phyloP scores from a whole-genome alignment of 345 rosid genomes.

The Ricinus communis region DNA sequence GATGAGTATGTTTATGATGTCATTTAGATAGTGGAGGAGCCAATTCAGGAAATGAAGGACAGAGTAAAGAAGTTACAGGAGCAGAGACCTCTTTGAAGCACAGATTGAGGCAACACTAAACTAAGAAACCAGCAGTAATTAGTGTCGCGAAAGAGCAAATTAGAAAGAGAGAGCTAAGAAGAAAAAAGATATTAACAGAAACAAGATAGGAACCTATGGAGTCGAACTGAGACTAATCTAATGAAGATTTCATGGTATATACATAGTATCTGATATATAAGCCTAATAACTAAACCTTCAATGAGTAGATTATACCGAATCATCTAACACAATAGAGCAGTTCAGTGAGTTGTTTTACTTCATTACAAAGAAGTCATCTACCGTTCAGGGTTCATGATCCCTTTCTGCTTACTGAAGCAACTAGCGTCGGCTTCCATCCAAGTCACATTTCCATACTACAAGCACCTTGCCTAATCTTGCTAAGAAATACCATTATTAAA shows the following conservation, averaged over 20 bases:
- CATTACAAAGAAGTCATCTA: conserved; percentile 21
- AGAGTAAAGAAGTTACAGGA: conserved; percentile 4
- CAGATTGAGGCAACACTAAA: conserved; percentile 17
- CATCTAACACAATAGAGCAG: not conserved
- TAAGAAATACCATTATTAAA: conserved; percentile 19
- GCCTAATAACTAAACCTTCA: conserved; percentile 19
- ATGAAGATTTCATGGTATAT: conserved; percentile 37
- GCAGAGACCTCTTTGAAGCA: conserved; percentile 16
- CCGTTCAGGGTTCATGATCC: conserved; percentile 3
- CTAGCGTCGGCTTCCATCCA: conserved; percentile 22
- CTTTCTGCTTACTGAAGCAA: conserved; percentile 22
- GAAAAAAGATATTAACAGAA: conserved; percentile 5
- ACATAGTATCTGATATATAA: conserved; percentile 28
- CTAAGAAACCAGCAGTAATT: conserved; percentile 15
- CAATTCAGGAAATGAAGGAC: conserved; percentile 14
- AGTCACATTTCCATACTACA: conserved; percentile 15
- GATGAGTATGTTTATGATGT: conserved; percentile 25
- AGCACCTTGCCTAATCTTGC: conserved; percentile 20
- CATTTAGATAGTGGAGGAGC: conserved; percentile 29
- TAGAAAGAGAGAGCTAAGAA: not conserved
- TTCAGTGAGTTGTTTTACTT: conserved; percentile 15
- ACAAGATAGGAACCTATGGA: conserved; percentile 26
- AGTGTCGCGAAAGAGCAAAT: conserved; percentile 16
- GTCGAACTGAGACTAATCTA: conserved; percentile 16
- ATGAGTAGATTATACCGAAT: conserved; percentile 10